A percentile compares a stretch with the other conserved stretches of the same genome.
Conservation (phyloP, 768 basidiomycete genomes). For the Coprinellus micaceus region DNA sequence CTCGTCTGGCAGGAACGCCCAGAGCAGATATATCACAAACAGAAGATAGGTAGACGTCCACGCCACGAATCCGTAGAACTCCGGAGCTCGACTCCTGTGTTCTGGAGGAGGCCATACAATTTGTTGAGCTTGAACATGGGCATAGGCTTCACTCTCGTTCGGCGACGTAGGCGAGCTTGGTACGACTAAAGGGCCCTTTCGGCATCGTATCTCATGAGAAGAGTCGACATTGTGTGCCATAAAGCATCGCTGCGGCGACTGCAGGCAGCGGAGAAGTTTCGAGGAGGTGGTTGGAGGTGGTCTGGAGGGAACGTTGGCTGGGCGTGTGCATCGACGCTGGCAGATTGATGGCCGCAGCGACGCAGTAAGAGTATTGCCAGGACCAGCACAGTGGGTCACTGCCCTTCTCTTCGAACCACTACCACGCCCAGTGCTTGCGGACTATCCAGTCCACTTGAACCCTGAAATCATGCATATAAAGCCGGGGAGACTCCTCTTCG, state of each 20-base stretch:
- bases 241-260: neutral
- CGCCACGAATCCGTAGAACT: constrained; percentile 89
- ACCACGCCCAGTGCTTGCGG: neutral
- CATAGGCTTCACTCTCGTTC: neutral
- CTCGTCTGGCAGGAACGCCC: constrained; percentile 76
- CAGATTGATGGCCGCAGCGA: neutral
- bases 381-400: too few species aligned
- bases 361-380: neutral
- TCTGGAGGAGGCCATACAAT: constrained; percentile 21
- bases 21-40: constrained; percentile 69
- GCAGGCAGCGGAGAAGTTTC: neutral
- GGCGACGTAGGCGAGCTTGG: neutral
- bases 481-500: neutral
- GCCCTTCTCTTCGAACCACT: neutral
- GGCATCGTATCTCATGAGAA: neutral
- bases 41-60: constrained; percentile 73
- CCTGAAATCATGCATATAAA: neutral
- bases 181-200: neutral
- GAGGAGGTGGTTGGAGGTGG: neutral
- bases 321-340: neutral
- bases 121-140: constrained; percentile 9
- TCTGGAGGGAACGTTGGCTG: neutral
- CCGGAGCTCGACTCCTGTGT: constrained; percentile 65
- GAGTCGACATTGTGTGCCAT: constrained; percentile 2
- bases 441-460: neutral